Base-by-base conservation (phyloP, 441 rosid species). In the Populus hybrid region DNA sequence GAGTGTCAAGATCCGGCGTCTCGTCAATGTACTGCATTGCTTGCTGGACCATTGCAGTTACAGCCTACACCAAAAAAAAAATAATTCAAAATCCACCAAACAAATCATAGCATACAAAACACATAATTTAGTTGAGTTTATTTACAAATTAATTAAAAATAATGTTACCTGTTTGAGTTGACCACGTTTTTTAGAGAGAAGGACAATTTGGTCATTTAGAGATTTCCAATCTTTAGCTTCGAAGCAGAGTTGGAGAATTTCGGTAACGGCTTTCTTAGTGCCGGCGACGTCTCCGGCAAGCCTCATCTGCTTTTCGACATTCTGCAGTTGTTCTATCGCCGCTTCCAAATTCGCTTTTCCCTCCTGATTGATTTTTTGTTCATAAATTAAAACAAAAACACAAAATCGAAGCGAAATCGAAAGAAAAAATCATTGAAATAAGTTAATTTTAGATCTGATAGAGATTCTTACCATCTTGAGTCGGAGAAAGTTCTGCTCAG, bases 31-130 rank as follows among this genome's bases (percentile, higher is more conserved):
- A 96, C 72, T 86, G 86, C 97, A 94, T 96, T 16, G 98, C 98
- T 84, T 94, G 98, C 89, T 94, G 98, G 82, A 96, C 99, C 98
- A 96, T 90, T 18, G 95, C 93, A 79, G 94, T 91, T 59, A 94
- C 96, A 73, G 94, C 99, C 99, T 96, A 82, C 26, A 56, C 53
- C 71, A 45, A 42, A 20, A 20, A 35, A 28, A 65, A 61, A 2
- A 50, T 20, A 35, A 59, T 71, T 29, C 16, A 36, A 61, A 68
- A 69, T 45, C 4, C 20, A 8, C 26, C 24, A 24, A 59, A 12
- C 23, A 50, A 18, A 20, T 64, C 68, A 59, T 29, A 1, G 10
- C 33, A 65, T 64, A 24, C 36, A 12, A 28, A 71, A 61, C 9
- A 9, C 64, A 14, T 65, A 68, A n/a, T 61, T 11, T 12, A 64